A percentile compares a stretch with the other conserved stretches of the same genome.
phyloP scores from a whole-genome alignment of 75 land plant genomes.

The Sequoia sempervirens region DNA sequence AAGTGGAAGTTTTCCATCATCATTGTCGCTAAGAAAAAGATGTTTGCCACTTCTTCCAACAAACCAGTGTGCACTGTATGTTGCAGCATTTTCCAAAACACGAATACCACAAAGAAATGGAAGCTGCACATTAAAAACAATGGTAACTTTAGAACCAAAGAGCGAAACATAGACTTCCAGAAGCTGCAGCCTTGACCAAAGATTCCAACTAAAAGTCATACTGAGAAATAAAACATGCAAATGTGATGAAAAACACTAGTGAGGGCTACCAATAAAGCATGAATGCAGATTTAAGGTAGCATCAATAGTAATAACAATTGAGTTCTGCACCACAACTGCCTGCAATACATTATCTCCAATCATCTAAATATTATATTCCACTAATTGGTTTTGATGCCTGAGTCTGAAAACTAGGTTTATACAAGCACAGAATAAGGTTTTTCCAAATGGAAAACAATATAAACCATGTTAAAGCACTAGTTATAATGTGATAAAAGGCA shows the following conservation, averaged over 20 bases:
- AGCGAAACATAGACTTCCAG: neutral
- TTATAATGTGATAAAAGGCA: too few relatives aligned
- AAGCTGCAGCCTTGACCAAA: constrained; percentile 4
- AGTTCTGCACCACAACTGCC: too few relatives aligned
- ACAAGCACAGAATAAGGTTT: too few relatives aligned
- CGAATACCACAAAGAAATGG: constrained; percentile 67
- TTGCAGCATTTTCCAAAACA: constrained; percentile 54
- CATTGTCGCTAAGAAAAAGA: constrained; percentile 71
- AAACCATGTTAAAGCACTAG: too few relatives aligned
- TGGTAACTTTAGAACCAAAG: neutral
- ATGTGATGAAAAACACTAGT: neutral
- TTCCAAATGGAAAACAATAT: too few relatives aligned
- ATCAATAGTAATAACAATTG: too few relatives aligned
- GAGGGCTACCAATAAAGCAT: neutral
- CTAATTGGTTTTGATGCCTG: too few relatives aligned
- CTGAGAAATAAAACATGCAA: neutral
- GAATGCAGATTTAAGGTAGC: neutral
- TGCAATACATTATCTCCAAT: too few relatives aligned
- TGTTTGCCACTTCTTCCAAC: constrained; percentile 80
- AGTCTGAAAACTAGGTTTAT: too few relatives aligned
- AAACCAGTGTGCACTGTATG: constrained; percentile 39
- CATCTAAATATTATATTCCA: too few relatives aligned
- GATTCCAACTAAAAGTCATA: neutral
- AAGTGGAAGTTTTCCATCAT: constrained; percentile 62
- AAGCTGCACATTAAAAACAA: constrained; percentile 37